Evolutionary conservation across 306 rosid genomes (phyloP).

Genomic region (Ormosia emarginata): DNA sequence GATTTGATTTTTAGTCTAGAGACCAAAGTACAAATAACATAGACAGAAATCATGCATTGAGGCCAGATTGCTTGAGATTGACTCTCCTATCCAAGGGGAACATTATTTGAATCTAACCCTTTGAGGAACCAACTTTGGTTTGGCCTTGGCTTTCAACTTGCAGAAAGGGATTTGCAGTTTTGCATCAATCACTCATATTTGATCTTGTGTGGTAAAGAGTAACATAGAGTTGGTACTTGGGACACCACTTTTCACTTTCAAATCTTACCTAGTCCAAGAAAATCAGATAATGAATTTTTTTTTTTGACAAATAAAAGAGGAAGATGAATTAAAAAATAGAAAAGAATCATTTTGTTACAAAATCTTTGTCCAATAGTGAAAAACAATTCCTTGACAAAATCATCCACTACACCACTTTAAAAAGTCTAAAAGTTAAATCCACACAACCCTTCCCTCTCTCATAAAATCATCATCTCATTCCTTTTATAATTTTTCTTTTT

Average conservation of each 20-base stretch:
- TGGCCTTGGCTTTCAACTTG: conserved; percentile 40
- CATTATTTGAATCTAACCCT: conserved; percentile 50
- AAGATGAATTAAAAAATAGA: not conserved
- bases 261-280: conserved; percentile 18
- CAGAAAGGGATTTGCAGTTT: conserved; percentile 37
- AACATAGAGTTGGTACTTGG: conserved; percentile 45
- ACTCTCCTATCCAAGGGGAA: conserved; percentile 19
- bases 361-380: conserved; percentile 29
- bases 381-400: conserved; percentile 27
- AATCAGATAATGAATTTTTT: not conserved
- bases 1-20: not conserved
- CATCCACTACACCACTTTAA: conserved; percentile 7
- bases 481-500: too few species aligned
- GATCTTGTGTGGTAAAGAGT: conserved; percentile 45
- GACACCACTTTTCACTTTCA: conserved; percentile 37
- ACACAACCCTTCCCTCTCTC: not conserved
- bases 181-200: conserved; percentile 31
- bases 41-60: not conserved
- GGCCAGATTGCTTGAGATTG: not conserved
- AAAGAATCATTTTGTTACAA: conserved; percentile 28
- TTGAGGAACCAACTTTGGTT: conserved; percentile 26
- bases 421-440: conserved; percentile 28
- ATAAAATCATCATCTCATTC: not conserved
- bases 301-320: not conserved
- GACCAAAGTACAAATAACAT: not conserved